These are phyloP conservation scores for Triadica sebifera DNA, from an alignment of 345 rosid genomes.

Conservation along the genomic window DNA sequence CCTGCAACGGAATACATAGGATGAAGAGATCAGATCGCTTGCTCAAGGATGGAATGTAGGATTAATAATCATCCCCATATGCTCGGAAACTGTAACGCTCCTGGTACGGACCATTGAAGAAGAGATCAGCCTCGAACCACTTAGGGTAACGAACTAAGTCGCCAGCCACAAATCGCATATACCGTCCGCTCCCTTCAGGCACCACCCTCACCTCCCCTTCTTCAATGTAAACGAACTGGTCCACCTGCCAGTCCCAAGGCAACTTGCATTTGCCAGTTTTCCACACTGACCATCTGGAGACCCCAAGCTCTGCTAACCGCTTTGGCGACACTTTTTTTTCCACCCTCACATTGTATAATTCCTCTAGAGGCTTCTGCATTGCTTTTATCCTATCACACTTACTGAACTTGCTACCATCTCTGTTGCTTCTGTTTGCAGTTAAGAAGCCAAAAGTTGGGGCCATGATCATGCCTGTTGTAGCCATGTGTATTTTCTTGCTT, in stretches of 20 bases:
- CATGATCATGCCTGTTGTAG: constrained; percentile 46
- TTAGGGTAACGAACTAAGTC: constrained; percentile 89
- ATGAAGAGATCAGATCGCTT: neutral
- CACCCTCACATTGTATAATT: constrained; percentile 74
- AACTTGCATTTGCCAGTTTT: constrained; percentile 77
- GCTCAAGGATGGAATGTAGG: neutral
- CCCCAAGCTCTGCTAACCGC: constrained; percentile 66
- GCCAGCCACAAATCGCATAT: constrained; percentile 80
- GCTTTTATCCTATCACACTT: constrained; percentile 39
- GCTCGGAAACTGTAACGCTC: constrained; percentile 87
- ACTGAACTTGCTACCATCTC: constrained; percentile 5
- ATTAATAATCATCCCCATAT: constrained; percentile 66
- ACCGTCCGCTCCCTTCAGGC: constrained; percentile 74
- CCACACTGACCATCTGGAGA: constrained; percentile 83
- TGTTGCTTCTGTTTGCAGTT: constrained; percentile 28
- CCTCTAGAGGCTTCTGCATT: constrained; percentile 73
- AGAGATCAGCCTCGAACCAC: constrained; percentile 95
- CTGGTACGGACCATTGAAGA: constrained; percentile 75
- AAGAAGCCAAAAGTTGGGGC: constrained; percentile 32
- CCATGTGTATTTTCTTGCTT: constrained; percentile 7
- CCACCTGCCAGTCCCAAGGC: constrained; percentile 96
- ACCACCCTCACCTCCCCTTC: constrained; percentile 97
- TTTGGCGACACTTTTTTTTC: constrained; percentile 56
- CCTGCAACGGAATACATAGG: too few species aligned
- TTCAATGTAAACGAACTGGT: constrained; percentile 89